phyloP scores from a whole-genome alignment of 2,329 filamentous ascomycete genomes.

The Waltergamsia citrina region DNA sequence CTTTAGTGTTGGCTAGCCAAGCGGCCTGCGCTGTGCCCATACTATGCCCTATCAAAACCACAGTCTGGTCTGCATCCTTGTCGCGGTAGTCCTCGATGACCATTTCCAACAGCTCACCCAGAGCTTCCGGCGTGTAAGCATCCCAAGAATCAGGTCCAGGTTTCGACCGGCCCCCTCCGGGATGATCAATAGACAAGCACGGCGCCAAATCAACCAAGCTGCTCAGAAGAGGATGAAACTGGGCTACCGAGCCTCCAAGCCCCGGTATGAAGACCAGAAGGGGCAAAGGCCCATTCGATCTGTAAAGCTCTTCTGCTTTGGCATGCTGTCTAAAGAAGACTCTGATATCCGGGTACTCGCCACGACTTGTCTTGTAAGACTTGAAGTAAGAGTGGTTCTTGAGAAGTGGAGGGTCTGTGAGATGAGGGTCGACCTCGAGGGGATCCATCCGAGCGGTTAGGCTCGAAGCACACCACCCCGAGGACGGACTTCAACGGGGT shows the following conservation, averaged over 20 bases:
- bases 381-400: constrained; percentile 64
- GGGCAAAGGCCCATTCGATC: constrained; percentile 63
- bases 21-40: constrained; percentile 78
- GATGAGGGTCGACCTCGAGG: constrained; percentile 25
- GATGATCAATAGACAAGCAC: constrained; percentile 76
- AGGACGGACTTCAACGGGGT: too few relatives aligned
- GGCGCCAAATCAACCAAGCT: constrained; percentile 76
- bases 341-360: constrained; percentile 67
- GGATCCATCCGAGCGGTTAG: too few relatives aligned
- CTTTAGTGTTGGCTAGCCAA: constrained; percentile 45
- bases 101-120: constrained; percentile 64
- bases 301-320: constrained; percentile 73
- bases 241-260: constrained; percentile 81
- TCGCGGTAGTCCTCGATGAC: constrained; percentile 69
- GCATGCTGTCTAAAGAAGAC: constrained; percentile 78
- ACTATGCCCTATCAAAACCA: constrained; percentile 80
- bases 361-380: constrained; percentile 60
- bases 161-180: constrained; percentile 75
- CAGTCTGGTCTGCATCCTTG: constrained; percentile 52
- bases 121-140: constrained; percentile 69
- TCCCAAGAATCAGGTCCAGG: constrained; percentile 64
- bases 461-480: too few relatives aligned
- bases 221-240: constrained; percentile 73
- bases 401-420: constrained; percentile 70
- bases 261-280: constrained; percentile 89